Evolutionary conservation across 2,329 filamentous ascomycete species (phyloP).

Genomic region (Drechslera avenae): DNA sequence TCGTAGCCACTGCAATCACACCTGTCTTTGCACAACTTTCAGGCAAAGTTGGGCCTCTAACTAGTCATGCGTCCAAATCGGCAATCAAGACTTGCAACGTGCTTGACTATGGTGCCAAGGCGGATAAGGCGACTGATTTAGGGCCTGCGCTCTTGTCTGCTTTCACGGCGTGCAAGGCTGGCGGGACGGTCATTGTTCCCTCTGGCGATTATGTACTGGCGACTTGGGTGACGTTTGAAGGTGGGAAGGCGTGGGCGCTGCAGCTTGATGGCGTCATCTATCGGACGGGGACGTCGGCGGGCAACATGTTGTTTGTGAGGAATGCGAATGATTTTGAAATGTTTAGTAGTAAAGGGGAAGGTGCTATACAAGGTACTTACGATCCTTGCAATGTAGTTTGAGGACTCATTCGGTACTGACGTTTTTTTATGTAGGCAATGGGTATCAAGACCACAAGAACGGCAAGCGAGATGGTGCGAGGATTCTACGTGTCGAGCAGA

Average conservation of each 20-base stretch:
- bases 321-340: constrained; percentile 59
- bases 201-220: constrained; percentile 57
- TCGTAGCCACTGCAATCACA: constrained; percentile 26
- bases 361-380: constrained; percentile 55
- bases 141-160: constrained; percentile 56
- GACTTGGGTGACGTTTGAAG: constrained; percentile 56
- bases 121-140: constrained; percentile 59
- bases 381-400: background rate
- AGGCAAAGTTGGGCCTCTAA: constrained; percentile 42
- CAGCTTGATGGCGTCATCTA: constrained; percentile 61
- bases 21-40: constrained; percentile 39
- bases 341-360: constrained; percentile 58
- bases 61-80: constrained; percentile 48
- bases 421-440: constrained; percentile 42
- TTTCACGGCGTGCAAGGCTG: constrained; percentile 57
- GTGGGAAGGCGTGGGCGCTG: constrained; percentile 56
- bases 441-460: constrained; percentile 56
- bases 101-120: constrained; percentile 58
- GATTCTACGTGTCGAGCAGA: constrained; percentile 54
- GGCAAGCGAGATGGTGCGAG: constrained; percentile 52
- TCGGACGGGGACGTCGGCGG: constrained; percentile 55
- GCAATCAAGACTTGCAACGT: constrained; percentile 60
- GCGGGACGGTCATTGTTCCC: constrained; percentile 58
- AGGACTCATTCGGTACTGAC: too few species aligned
- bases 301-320: constrained; percentile 61